Evolutionary conservation across 1,284 basidiomycete species (phyloP), one percentile per base, ranked within the genome.

Genomic region (Ustilago trichophora): DNA sequence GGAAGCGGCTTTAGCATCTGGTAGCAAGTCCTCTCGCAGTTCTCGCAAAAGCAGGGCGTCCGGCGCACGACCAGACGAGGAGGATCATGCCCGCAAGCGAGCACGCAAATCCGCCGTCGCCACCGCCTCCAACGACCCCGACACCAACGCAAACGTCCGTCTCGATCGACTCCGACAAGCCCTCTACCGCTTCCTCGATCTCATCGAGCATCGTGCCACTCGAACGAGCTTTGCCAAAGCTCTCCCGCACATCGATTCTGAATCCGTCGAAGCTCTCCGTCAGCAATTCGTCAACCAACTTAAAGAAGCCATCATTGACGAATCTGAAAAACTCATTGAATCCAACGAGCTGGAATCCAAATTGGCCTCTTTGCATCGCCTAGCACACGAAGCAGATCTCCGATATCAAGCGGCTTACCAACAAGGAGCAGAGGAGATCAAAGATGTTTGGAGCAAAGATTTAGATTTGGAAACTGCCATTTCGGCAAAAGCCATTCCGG

Each of bases 361-460:
- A n/a, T 60, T 78, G 7, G 50, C 54, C 0, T 67, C 72, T 18
- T 34, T 78, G 22, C 67, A 76, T 29, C 37, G 44, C 32, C 32
- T 78, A n/a, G 50, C 66, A 1, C 54, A 63, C 19, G 74, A 78
- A 41, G 76, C 76, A 3, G 72, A 78, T 25, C 50, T 62, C 25
- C 55, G 76, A 11, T 64, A 66, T 13, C 51, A 58, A 3, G 65
- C 63, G 6, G 69, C 54, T 7, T 40, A 62, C 13, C 11, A 35
- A 3, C 50, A 56, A 0, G 55, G 53, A 2, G 46, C 54, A 1
- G 55, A 65, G 7, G 67, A 69, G 46, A 43, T 69, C 19, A 76
- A 66, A 22, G 76, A 78, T 22, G 68, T 74, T 10, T 78, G 76
- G 76, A 42, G 76, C 6, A 65, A 68, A 13, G 66, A 77, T 12